phyloP scores from a whole-genome alignment of 2,329 filamentous ascomycete genomes.

The Penicillium sp. region DNA sequence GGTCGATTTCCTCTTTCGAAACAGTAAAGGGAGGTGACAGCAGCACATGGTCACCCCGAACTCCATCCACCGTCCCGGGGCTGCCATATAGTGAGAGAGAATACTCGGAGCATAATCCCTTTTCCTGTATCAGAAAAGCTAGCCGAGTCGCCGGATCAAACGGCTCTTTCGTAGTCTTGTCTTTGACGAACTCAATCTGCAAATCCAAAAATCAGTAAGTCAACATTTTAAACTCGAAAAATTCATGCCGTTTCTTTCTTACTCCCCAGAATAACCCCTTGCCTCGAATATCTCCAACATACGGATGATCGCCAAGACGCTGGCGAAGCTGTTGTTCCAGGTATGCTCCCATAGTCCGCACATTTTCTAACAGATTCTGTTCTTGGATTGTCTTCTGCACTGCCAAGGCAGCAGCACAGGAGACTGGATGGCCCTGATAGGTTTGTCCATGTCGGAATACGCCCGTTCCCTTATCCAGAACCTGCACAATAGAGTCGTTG shows the following conservation, averaged over 20 bases:
- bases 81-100: constrained; percentile 66
- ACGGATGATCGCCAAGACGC: constrained; percentile 45
- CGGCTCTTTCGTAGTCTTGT: constrained; percentile 56
- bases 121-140: constrained; percentile 53
- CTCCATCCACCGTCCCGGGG: constrained; percentile 59
- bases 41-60: constrained; percentile 68
- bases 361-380: constrained; percentile 61
- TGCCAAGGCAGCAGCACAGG: constrained; percentile 60
- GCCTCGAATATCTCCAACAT: constrained; percentile 61
- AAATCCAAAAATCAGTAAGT: background rate
- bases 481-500: constrained; percentile 50
- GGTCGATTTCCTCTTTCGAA: constrained; percentile 56
- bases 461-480: constrained; percentile 48
- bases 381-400: constrained; percentile 61
- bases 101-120: constrained; percentile 45
- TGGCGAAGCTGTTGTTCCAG: constrained; percentile 46
- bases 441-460: constrained; percentile 61
- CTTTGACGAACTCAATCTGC: constrained; percentile 58
- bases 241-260: constrained; percentile 22
- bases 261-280: constrained; percentile 61
- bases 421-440: constrained; percentile 61
- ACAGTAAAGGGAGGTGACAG: constrained; percentile 70
- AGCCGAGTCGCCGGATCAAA: constrained; percentile 51
- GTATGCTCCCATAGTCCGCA: constrained; percentile 53
- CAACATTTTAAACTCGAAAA: background rate